Evolutionary conservation across 495 filamentous ascomycete genomes (phyloP).

Genomic region (Acidomyces sp.): DNA sequence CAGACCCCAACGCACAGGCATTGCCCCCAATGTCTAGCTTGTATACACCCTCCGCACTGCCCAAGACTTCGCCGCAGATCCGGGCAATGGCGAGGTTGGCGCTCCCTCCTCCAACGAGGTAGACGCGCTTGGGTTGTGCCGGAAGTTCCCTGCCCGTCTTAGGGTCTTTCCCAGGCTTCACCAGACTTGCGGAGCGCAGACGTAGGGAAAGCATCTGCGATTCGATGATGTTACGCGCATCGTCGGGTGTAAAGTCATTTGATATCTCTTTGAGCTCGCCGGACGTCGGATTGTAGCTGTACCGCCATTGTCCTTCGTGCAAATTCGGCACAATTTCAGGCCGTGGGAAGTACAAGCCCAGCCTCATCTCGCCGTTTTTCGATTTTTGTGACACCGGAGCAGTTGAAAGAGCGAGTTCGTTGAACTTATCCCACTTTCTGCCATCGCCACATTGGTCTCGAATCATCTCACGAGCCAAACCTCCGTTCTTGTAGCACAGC

Average conservation of each 20-base stretch:
- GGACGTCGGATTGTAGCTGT: conserved; percentile 42
- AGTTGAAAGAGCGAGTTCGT: conserved; percentile 48
- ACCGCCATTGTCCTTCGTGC: conserved; percentile 69
- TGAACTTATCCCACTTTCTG: conserved; percentile 65
- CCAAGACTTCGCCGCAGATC: conserved; percentile 72
- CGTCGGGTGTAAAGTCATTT: conserved; percentile 36
- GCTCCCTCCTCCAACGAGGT: conserved; percentile 84
- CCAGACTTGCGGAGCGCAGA: conserved; percentile 63
- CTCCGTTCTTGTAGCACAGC: conserved; percentile 99
- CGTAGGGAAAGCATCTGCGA: conserved; percentile 83
- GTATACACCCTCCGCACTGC: conserved; percentile 78
- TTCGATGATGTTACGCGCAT: conserved; percentile 84
- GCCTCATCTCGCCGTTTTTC: conserved; percentile 49
- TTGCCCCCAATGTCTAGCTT: conserved; percentile 90
- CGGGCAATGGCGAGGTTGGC: conserved; percentile 76
- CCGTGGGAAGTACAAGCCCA: conserved; percentile 86
- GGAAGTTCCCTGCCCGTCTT: conserved; percentile 40
- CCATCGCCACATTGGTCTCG: conserved; percentile 46
- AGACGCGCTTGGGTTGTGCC: conserved; percentile 75
- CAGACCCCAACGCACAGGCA: conserved; percentile 84
- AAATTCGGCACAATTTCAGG: conserved; percentile 94
- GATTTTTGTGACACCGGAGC: conserved; percentile 49
- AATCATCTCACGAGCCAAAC: conserved; percentile 77
- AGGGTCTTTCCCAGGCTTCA: conserved; percentile 35
- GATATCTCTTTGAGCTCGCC: conserved; percentile 26